Evolutionary conservation across 164 flowering plant genomes (phyloP), one percentile per base, ranked within the genome.

Genomic region (Sextonia rubra): DNA sequence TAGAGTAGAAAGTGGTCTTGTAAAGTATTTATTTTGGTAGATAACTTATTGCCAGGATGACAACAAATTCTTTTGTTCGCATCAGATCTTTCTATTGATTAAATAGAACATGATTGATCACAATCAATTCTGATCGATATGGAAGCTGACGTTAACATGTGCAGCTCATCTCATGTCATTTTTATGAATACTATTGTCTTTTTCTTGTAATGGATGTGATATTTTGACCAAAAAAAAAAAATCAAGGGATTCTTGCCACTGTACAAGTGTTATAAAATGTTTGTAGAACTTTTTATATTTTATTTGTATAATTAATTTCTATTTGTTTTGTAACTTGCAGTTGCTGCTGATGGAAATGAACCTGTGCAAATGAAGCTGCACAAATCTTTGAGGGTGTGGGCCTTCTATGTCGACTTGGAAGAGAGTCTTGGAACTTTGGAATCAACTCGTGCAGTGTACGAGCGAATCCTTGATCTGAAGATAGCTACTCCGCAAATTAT

Each of bases 401-500:
- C 91, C 20, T 89, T 94, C 73, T 94, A 89, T 78, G 93, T 89
- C 27, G 99, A 95, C 78, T 75, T 95, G 78, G 99, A 91, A 80
- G 98, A 94, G 83, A 87, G 95, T 75, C 55, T 95, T 49, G 97
- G 99, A 24, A 83, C 75, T 60, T 73, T 95, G 84, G 94, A 91
- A 73, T 91, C 98, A 24, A 91, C 99, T 29, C 87, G 97, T 70
- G 85, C 78, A 47, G 97, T 95, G 14, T 95, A 95, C 81, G 98
- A 93, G 82, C 77, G 90, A 32, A 95, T 95, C 76, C 81, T 95
- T 78, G 98, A 95, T 78, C 79, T 95, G 67, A 86, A 86, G 70
- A 95, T 95, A 69, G 98, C 99, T 62, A 95, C 98, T 9, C 97
- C 99, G 12, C 99, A 95, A 75, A 90, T 91, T 47, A 95, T 95